Evolutionary conservation across 2,329 filamentous ascomycete species (phyloP).

Genomic region (Coniosporium uncinatum): DNA sequence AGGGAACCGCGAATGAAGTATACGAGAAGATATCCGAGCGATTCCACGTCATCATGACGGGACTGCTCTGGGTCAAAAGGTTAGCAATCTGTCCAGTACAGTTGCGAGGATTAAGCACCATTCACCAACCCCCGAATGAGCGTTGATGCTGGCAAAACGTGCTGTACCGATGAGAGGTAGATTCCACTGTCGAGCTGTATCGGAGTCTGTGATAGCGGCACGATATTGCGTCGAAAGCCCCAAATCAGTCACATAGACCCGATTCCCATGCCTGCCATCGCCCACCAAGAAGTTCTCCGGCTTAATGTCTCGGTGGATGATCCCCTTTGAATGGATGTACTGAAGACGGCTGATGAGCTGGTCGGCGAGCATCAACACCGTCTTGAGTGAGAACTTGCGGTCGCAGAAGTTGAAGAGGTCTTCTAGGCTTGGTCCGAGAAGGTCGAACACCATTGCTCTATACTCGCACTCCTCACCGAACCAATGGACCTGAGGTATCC

Average conservation of each 20-base stretch:
- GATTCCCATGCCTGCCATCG: slow-evolving; percentile 97
- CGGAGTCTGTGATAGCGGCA: slow-evolving; percentile 99
- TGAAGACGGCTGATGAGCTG: slow-evolving; percentile 99
- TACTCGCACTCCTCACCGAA: slow-evolving; percentile 99
- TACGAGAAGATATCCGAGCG: slow-evolving; percentile 97
- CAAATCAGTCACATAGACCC: slow-evolving; percentile 99
- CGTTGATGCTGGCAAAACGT: slow-evolving; percentile 98
- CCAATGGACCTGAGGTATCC: slow-evolving; percentile 98
- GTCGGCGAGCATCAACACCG: slow-evolving; percentile 90
- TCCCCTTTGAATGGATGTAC: slow-evolving; percentile 99
- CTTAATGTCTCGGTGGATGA: slow-evolving; percentile 99
- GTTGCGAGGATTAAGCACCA: no score
- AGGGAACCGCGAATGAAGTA: slow-evolving; percentile 99
- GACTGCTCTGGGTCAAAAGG: slow-evolving; percentile 77
- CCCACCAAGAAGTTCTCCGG: slow-evolving; percentile 99
- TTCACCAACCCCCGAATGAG: slow-evolving; percentile 87
- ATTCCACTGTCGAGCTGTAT: slow-evolving; percentile 99
- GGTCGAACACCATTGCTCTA: slow-evolving; percentile 99
- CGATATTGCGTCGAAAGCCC: slow-evolving; percentile 99
- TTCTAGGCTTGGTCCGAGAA: slow-evolving; percentile 92
- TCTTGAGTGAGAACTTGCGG: slow-evolving; percentile 99
- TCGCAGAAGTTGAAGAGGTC: slow-evolving; percentile 99
- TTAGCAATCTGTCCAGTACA: no score
- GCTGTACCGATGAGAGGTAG: slow-evolving; percentile 99
- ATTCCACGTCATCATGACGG: slow-evolving; percentile 99